Conservation (phyloP, 139 green algal species). For the Trebouxia sp. region DNA sequence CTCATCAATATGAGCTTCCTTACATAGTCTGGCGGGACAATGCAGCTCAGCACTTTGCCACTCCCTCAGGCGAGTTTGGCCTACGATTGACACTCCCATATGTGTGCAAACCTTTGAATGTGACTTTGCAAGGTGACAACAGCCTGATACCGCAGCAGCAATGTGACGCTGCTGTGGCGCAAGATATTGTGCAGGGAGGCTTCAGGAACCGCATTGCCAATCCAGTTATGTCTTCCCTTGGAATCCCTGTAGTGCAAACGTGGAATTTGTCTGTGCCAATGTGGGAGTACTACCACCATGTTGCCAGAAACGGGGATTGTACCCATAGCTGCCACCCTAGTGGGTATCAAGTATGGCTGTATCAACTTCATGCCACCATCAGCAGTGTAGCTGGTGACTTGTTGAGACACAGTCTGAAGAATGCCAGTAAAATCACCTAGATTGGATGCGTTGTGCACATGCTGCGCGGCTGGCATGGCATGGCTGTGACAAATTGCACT, state of each 20-base stretch:
- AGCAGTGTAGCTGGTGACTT: conserved; percentile 1
- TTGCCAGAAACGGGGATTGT: background rate
- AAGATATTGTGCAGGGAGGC: conserved; percentile 23
- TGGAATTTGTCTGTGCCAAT: conserved; percentile 35
- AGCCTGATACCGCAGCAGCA: background rate
- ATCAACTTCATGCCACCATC: conserved; percentile 25
- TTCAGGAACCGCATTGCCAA: conserved; percentile 22
- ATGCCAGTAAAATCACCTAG: background rate
- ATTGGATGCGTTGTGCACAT: too few species aligned
- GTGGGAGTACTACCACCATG: conserved; percentile 29
- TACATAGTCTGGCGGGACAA: conserved; percentile 30
- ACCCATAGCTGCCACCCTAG: conserved; percentile 20
- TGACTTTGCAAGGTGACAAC: conserved; percentile 15
- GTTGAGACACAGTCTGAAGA: background rate
- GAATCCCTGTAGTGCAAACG: conserved; percentile 28
- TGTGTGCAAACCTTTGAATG: conserved; percentile 24
- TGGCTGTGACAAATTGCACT: too few species aligned
- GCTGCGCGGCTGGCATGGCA: too few species aligned
- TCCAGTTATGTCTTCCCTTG: conserved; percentile 11
- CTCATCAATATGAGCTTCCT: conserved; percentile 22
- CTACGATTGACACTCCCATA: background rate
- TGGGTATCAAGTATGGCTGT: conserved; percentile 29
- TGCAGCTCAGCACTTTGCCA: conserved; percentile 32
- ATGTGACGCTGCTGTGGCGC: background rate
- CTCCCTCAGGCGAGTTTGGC: conserved; percentile 12